A percentile compares a stretch with the other conserved stretches of the same genome.
phyloP scores from a whole-genome alignment of 1,284 basidiomycete species.

The Grifola frondosa region DNA sequence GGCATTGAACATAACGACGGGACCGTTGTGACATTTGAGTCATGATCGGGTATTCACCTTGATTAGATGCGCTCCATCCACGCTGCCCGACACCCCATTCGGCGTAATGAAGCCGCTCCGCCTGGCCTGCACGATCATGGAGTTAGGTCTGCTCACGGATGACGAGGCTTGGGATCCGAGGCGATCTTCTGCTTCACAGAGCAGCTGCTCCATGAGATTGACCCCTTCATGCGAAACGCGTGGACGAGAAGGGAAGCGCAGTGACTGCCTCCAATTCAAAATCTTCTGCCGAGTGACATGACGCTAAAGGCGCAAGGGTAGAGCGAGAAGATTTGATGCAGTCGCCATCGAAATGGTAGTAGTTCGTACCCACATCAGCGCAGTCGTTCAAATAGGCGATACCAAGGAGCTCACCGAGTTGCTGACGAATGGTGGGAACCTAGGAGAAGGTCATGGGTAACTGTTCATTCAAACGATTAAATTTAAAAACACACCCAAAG shows the following conservation, averaged over 20 bases:
- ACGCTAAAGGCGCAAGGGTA: slow-evolving; percentile 45
- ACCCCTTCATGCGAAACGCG: slow-evolving; percentile 83
- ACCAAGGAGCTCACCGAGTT: slow-evolving; percentile 65
- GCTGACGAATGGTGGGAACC: slow-evolving; percentile 92
- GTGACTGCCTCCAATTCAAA: slow-evolving; percentile 86
- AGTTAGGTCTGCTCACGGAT: slow-evolving; percentile 74
- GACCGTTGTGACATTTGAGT: slow-evolving; percentile 15
- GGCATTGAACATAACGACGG: slow-evolving; percentile 18
- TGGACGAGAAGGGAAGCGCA: slow-evolving; percentile 86
- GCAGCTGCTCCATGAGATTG: slow-evolving; percentile 82
- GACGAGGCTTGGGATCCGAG: slow-evolving; percentile 75
- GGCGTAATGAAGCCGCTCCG: slow-evolving; percentile 70
- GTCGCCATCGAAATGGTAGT: too few relatives aligned
- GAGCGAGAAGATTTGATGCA: too few relatives aligned
- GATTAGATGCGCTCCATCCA: slow-evolving; percentile 86
- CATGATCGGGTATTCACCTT: slow-evolving; percentile 52
- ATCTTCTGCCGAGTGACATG: slow-evolving; percentile 91
- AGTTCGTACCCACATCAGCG: not conserved
- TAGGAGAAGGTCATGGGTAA: slow-evolving; percentile 35
- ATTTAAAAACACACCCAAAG: slow-evolving; percentile 70
- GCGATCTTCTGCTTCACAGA: slow-evolving; percentile 94
- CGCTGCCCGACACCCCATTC: slow-evolving; percentile 44
- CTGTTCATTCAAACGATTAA: too few relatives aligned
- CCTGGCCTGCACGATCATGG: slow-evolving; percentile 70
- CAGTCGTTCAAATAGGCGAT: too few relatives aligned